A percentile compares a stretch with the other conserved stretches of the same genome.
Evolutionary conservation across 2,329 filamentous ascomycete species (phyloP).

Genomic region (Tolypocladium paradoxum): DNA sequence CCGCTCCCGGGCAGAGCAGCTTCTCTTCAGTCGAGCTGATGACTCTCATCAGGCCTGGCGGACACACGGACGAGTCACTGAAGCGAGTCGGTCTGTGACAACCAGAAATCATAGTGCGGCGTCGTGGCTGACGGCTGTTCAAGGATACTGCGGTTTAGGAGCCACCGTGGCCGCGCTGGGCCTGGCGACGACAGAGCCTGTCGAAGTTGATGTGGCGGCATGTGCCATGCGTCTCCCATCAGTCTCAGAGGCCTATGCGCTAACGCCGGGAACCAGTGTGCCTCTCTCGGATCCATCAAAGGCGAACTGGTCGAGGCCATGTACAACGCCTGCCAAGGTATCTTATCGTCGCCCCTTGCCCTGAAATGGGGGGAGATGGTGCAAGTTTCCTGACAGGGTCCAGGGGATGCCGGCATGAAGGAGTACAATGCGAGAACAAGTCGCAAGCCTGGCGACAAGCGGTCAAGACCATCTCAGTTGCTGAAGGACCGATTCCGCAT

Average conservation of each 20-base stretch:
- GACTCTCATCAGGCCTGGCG: conserved; percentile 21
- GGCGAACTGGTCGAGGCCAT: conserved; percentile 50
- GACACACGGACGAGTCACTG: conserved; percentile 17
- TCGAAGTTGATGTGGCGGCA: conserved; percentile 67
- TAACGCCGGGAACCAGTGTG: conserved; percentile 38
- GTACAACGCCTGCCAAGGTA: conserved; percentile 46
- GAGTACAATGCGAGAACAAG: conserved; percentile 30
- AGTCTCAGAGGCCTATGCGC: neutral
- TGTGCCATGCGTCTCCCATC: conserved; percentile 14
- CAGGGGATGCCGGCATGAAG: conserved; percentile 29
- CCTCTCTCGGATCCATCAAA: conserved; percentile 72
- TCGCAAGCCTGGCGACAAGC: conserved; percentile 14
- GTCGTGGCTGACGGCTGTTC: conserved; percentile 3
- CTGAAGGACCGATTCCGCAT: conserved; percentile 50
- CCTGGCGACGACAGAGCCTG: conserved; percentile 38
- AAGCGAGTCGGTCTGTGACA: conserved; percentile 19
- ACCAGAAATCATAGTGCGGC: conserved; percentile 2
- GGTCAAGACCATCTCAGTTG: conserved; percentile 9
- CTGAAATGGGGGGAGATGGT: conserved; percentile 2
- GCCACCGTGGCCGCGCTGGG: conserved; percentile 54
- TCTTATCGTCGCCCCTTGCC: neutral
- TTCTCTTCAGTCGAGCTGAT: conserved; percentile 5
- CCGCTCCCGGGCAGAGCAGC: neutral
- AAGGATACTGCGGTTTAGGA: conserved; percentile 66
- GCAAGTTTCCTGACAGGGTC: conserved; percentile 2